Evolutionary conservation across 495 filamentous ascomycete genomes (phyloP), one percentile per base, ranked within the genome.

Genomic region (Aspergillus haitiensis): DNA sequence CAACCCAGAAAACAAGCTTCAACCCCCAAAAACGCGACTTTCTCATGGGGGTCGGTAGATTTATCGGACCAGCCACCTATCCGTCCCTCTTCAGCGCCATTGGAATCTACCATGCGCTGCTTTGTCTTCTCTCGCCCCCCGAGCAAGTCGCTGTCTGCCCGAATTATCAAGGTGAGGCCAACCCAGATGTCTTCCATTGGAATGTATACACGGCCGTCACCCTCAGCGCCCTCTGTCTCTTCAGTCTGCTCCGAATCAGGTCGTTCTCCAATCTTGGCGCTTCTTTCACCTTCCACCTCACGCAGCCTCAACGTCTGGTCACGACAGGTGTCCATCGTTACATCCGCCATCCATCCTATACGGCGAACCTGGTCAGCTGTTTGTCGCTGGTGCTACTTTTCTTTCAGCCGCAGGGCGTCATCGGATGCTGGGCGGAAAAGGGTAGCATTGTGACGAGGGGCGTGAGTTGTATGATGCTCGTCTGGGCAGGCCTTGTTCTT

Each of bases 221-320:
- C 2, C 31, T 56, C 6, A 18, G 13, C 13, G 8, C 39, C 0
- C 31, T 56, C 2, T 37, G 21, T n/a, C 4, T 16, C 5, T 16
- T 42, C 1, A 4, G 42, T 15, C 13, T 21, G n/a, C 6, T 56
- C 42, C 55, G 55, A 7, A 15, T 56, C 5, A 15, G 16, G 0
- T 31, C 42, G 6, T 56, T 48, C 42, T 0, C 7, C 3, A 56
- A 21, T 6, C 55, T 56, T 1, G 55, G 55, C 0, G 16, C 32
- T 33, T 56, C 55, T 6, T 56, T 56, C 16, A 56, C 55, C 33
- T 56, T 56, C 9, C 32, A 21, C 31, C 16, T 56, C 31, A 56
- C 55, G 12, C 35, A 48, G 32, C 55, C 55, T 1, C 1, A 5
- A 1, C 45, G 42, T 0, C 18, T 56, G 2, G 46, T 48, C 27